A percentile compares a stretch with the other conserved stretches of the same genome.
phyloP scores from a whole-genome alignment of 2,329 filamentous ascomycete species.

The Apiospora kogelbergensis region DNA sequence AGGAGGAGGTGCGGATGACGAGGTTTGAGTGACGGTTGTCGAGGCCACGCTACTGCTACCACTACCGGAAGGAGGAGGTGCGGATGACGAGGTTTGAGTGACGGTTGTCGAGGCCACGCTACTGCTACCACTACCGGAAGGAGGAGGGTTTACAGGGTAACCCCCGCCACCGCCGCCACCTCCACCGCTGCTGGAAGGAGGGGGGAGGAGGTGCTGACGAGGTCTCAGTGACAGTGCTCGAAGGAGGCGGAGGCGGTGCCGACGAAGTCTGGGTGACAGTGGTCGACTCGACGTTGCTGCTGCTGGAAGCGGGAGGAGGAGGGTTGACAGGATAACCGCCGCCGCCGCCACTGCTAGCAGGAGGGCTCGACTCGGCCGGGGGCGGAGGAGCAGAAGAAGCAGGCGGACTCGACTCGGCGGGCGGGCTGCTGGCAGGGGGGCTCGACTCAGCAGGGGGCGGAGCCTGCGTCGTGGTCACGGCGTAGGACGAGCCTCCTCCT shows the following conservation, averaged over 20 bases:
- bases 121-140: not conserved
- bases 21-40: not conserved
- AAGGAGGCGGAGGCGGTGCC: not conserved
- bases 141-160: no score
- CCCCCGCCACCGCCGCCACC: no score
- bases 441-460: not conserved
- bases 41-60: not conserved
- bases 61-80: not conserved
- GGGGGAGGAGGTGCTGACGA: not conserved
- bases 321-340: not conserved
- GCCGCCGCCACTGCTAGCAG: not conserved
- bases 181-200: not conserved
- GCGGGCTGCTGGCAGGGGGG: no score
- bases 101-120: not conserved
- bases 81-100: not conserved
- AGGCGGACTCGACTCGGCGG: no score
- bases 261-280: not conserved
- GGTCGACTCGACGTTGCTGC: not conserved
- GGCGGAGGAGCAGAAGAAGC: not conserved
- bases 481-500: not conserved
- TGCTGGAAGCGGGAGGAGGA: not conserved
- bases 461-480: not conserved
- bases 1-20: not conserved
- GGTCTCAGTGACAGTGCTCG: not conserved
- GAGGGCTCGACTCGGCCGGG: not conserved